These are phyloP conservation scores for Penicillium thymicola DNA, from an alignment of 2,329 filamentous ascomycete species.

Conservation along the genomic window DNA sequence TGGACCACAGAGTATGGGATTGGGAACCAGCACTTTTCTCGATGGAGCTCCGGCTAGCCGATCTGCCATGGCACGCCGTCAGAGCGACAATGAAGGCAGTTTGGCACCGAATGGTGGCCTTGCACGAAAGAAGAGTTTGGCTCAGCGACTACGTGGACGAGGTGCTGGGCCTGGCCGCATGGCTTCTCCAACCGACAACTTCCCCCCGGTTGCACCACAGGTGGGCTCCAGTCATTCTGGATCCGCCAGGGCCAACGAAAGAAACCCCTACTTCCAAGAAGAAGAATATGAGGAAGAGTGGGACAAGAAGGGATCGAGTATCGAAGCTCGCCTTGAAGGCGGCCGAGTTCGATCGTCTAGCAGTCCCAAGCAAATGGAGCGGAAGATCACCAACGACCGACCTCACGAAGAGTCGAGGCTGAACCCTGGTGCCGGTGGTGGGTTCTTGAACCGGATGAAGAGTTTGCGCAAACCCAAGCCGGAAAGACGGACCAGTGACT, in stretches of 20 bases:
- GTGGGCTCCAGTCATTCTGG: slow-evolving; percentile 32
- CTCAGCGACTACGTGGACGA: slow-evolving; percentile 81
- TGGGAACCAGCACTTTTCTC: slow-evolving; percentile 93
- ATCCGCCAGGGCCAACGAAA: slow-evolving; percentile 44
- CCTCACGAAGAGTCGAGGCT: slow-evolving; percentile 40
- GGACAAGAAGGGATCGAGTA: slow-evolving; percentile 60
- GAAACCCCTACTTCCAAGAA: slow-evolving; percentile 81
- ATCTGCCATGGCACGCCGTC: slow-evolving; percentile 70
- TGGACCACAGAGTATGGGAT: slow-evolving; percentile 74
- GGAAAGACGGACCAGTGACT: slow-evolving; percentile 37
- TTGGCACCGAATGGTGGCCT: slow-evolving; percentile 59
- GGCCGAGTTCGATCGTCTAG: slow-evolving; percentile 51
- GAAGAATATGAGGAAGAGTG: slow-evolving; percentile 70
- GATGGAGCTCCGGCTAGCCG: slow-evolving; percentile 88
- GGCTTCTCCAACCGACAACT: slow-evolving; percentile 51
- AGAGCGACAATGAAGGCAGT: slow-evolving; percentile 62
- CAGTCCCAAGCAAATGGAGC: slow-evolving; percentile 63
- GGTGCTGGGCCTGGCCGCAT: slow-evolving; percentile 55
- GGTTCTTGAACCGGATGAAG: slow-evolving; percentile 76
- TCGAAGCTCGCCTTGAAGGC: slow-evolving; percentile 42
- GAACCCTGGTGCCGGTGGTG: slow-evolving; percentile 52
- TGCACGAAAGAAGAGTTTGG: slow-evolving; percentile 89
- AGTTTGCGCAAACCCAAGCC: slow-evolving; percentile 62
- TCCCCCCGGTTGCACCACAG: slow-evolving; percentile 23
- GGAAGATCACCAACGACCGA: slow-evolving; percentile 61